phyloP scores from a whole-genome alignment of 2,329 filamentous ascomycete genomes.

The Fusarium nurragi region DNA sequence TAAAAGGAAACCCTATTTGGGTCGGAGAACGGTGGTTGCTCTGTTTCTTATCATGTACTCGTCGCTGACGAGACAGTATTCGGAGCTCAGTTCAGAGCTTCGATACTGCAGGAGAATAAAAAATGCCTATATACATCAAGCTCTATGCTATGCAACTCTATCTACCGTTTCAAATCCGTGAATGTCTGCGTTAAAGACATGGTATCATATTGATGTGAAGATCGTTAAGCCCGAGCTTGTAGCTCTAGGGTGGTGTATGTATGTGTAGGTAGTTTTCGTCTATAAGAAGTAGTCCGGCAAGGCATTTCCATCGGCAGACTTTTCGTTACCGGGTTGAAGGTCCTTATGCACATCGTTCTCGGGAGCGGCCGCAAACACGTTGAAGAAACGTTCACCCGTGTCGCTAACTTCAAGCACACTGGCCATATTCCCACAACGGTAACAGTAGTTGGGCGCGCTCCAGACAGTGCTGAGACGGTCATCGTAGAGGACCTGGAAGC shows the following conservation, averaged over 20 bases:
- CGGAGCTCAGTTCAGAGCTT: conserved; percentile 28
- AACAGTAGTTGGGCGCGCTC: conserved; percentile 97
- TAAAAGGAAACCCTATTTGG: conserved; percentile 17
- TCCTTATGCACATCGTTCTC: conserved; percentile 95
- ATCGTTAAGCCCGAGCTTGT: conserved; percentile 35
- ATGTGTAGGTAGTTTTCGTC: conserved; percentile 8
- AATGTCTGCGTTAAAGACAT: conserved; percentile 36
- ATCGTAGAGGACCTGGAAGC: conserved; percentile 96
- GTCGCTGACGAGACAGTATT: conserved; percentile 21
- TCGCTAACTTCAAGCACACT: conserved; percentile 97
- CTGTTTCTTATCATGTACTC: conserved; percentile 35
- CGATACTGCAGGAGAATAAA: conserved; percentile 23
- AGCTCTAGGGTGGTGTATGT: conserved; percentile 16
- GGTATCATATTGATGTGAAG: conserved; percentile 39
- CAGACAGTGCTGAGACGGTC: conserved; percentile 95
- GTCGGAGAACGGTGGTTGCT: conserved; percentile 30
- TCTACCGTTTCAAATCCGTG: conserved; percentile 20
- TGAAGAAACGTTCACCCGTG: conserved; percentile 92
- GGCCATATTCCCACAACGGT: conserved; percentile 95
- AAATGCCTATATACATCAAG: conserved; percentile 39
- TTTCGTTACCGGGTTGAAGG: conserved; percentile 79
- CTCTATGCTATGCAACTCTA: conserved; percentile 42
- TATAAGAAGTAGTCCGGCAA: conserved; percentile 79
- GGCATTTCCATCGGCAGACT: conserved; percentile 68
- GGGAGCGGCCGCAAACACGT: conserved; percentile 95